phyloP scores from a whole-genome alignment of 306 rosid species.

The Mimosa bimucronata region DNA sequence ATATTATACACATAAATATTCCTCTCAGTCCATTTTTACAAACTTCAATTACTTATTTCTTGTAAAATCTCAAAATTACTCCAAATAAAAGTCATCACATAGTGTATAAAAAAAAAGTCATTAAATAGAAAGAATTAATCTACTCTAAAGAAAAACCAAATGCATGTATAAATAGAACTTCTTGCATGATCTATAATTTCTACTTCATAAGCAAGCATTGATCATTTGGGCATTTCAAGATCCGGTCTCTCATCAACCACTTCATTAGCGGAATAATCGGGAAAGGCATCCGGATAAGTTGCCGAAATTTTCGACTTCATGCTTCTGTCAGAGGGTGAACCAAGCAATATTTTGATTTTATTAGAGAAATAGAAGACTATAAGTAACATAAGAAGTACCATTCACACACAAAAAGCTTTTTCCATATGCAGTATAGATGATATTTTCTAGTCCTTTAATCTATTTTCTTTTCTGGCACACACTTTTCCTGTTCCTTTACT shows the following conservation, averaged over 20 bases:
- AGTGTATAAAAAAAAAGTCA: no score
- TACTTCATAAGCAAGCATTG: slow-evolving; percentile 1
- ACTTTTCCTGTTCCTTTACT: background rate
- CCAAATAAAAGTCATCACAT: no score
- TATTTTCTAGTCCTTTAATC: background rate
- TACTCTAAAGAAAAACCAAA: no score
- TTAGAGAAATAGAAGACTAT: background rate
- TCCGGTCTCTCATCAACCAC: slow-evolving; percentile 80
- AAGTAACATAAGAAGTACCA: background rate
- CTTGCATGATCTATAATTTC: slow-evolving; percentile 9
- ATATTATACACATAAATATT: no score
- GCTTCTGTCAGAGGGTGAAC: slow-evolving; percentile 52
- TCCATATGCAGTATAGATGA: background rate
- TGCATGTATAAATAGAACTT: background rate
- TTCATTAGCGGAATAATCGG: slow-evolving; percentile 55
- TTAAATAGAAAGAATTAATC: no score
- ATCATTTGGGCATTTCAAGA: slow-evolving; percentile 77
- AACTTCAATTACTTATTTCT: no score
- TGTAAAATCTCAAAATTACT: no score
- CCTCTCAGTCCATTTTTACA: no score
- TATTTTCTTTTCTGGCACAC: background rate
- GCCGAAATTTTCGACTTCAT: slow-evolving; percentile 80
- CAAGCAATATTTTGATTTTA: slow-evolving; percentile 8
- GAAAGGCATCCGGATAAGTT: slow-evolving; percentile 85
- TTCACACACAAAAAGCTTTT: background rate